A percentile compares a stretch with the other conserved stretches of the same genome.
These are phyloP conservation scores for Tuber microsphaerosporum DNA, from an alignment of 495 filamentous ascomycete genomes.

Conservation along the genomic window DNA sequence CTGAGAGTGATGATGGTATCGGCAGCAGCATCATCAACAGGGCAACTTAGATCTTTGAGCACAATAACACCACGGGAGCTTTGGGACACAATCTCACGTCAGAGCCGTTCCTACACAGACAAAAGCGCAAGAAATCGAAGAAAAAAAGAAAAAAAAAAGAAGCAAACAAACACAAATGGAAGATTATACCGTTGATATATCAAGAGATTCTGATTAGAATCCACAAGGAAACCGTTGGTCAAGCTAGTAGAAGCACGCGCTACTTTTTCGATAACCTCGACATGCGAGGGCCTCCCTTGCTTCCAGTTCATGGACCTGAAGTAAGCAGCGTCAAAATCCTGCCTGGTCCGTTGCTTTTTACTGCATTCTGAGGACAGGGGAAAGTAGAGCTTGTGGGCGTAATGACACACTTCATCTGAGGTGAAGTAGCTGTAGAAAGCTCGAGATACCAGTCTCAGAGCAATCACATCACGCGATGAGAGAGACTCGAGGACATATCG, in stretches of 20 bases:
- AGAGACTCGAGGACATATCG: slow-evolving; percentile 22
- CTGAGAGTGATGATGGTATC: slow-evolving; percentile 30
- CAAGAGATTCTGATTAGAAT: slow-evolving; percentile 27
- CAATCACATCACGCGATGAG: slow-evolving; percentile 23
- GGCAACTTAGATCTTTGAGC: slow-evolving; percentile 24
- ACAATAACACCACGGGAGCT: slow-evolving; percentile 32
- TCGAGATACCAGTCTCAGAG: slow-evolving; percentile 29
- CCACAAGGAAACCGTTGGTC: slow-evolving; percentile 34
- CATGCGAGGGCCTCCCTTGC: slow-evolving; percentile 30
- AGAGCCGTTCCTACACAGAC: not conserved
- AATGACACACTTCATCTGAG: slow-evolving; percentile 29
- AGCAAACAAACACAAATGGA: not conserved
- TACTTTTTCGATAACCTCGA: slow-evolving; percentile 35
- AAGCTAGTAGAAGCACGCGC: slow-evolving; percentile 34
- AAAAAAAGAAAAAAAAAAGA: slow-evolving; percentile 10
- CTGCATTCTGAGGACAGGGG: slow-evolving; percentile 26
- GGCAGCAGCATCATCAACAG: slow-evolving; percentile 20
- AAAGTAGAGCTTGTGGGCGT: slow-evolving; percentile 37
- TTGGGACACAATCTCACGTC: not conserved
- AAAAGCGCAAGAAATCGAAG: slow-evolving; percentile 17
- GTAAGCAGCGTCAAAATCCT: slow-evolving; percentile 33
- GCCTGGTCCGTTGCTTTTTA: slow-evolving; percentile 20
- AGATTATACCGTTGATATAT: slow-evolving; percentile 34
- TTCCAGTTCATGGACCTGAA: slow-evolving; percentile 32
- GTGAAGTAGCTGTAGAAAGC: slow-evolving; percentile 34